These are phyloP conservation scores for Neofusicoccum ribis DNA, from an alignment of 2,329 filamentous ascomycete genomes.

Conservation along the genomic window DNA sequence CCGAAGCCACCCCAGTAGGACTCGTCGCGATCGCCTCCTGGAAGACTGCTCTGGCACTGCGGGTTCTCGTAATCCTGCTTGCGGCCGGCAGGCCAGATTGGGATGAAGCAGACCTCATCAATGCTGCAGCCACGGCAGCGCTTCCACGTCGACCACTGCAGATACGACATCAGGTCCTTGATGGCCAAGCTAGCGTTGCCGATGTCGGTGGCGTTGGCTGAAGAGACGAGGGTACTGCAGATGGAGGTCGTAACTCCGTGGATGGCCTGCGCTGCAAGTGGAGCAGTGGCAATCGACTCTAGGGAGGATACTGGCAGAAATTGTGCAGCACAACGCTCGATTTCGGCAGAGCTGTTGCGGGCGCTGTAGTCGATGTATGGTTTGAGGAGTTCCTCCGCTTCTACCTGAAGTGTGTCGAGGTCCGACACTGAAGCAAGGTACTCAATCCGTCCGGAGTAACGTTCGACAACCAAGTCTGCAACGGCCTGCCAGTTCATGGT, in stretches of 20 bases:
- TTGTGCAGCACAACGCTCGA: constrained; percentile 50
- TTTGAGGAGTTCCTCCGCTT: constrained; percentile 26
- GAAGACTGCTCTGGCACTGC: constrained; percentile 34
- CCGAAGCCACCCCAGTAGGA: constrained; percentile 15
- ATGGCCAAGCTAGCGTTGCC: constrained; percentile 35
- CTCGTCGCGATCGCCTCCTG: neutral
- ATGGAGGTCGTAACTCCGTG: constrained; percentile 32
- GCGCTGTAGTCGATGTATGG: constrained; percentile 43
- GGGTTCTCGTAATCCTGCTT: constrained; percentile 56
- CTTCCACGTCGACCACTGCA: constrained; percentile 64
- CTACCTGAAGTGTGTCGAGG: neutral
- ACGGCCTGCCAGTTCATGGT: constrained; percentile 65
- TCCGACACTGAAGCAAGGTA: constrained; percentile 25
- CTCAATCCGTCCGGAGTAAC: constrained; percentile 60
- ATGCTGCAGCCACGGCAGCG: constrained; percentile 54
- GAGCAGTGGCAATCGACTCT: constrained; percentile 10
- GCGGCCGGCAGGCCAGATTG: constrained; percentile 63
- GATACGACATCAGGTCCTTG: constrained; percentile 47
- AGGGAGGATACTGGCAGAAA: constrained; percentile 30
- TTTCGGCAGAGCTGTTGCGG: constrained; percentile 41
- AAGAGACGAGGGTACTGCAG: constrained; percentile 35
- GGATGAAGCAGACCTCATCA: constrained; percentile 61
- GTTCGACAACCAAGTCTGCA: constrained; percentile 63
- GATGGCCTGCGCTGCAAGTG: constrained; percentile 34
- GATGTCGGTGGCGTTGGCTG: constrained; percentile 20